Percentiles rank a stretch among this genome's conserved stretches.
These are phyloP conservation scores for Hymenotorrendiella dingleyae DNA, from an alignment of 2,329 filamentous ascomycete genomes.

Conservation along the genomic window DNA sequence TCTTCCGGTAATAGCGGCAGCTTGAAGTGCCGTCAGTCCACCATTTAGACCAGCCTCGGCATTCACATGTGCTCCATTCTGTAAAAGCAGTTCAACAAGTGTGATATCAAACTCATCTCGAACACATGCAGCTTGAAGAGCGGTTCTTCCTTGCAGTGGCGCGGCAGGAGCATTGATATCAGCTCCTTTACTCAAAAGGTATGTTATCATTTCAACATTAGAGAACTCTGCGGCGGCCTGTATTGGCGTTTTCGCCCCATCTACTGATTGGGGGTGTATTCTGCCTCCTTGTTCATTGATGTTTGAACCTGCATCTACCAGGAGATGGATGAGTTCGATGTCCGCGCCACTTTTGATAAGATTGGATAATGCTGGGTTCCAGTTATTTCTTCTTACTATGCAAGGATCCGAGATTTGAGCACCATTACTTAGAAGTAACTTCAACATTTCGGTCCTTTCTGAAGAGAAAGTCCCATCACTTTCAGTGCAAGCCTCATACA, in stretches of 20 bases:
- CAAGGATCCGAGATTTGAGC: background rate
- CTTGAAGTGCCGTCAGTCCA: slow-evolving; percentile 10
- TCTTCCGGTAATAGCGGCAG: slow-evolving; percentile 6
- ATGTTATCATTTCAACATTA: slow-evolving; percentile 1
- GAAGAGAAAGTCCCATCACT: background rate
- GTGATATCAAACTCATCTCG: background rate
- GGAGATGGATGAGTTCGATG: background rate
- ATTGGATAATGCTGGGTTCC: background rate
- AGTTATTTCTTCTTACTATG: background rate
- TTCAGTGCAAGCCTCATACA: background rate
- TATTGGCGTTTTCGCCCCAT: slow-evolving; percentile 3
- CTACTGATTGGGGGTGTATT: too few species aligned
- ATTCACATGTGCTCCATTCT: slow-evolving; percentile 10
- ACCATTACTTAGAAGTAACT: background rate
- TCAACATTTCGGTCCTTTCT: background rate
- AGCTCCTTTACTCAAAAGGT: slow-evolving; percentile 7
- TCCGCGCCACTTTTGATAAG: background rate
- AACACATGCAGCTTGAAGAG: slow-evolving; percentile 6
- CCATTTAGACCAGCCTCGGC: background rate
- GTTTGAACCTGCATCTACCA: background rate
- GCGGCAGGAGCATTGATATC: slow-evolving; percentile 9
- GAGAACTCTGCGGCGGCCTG: slow-evolving; percentile 1
- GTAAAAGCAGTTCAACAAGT: slow-evolving; percentile 3
- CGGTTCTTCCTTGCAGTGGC: slow-evolving; percentile 1
- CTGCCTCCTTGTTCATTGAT: background rate